Evolutionary conservation across 2,329 filamentous ascomycete genomes (phyloP).

Genomic region (Paraphoma chrysanthemicola): DNA sequence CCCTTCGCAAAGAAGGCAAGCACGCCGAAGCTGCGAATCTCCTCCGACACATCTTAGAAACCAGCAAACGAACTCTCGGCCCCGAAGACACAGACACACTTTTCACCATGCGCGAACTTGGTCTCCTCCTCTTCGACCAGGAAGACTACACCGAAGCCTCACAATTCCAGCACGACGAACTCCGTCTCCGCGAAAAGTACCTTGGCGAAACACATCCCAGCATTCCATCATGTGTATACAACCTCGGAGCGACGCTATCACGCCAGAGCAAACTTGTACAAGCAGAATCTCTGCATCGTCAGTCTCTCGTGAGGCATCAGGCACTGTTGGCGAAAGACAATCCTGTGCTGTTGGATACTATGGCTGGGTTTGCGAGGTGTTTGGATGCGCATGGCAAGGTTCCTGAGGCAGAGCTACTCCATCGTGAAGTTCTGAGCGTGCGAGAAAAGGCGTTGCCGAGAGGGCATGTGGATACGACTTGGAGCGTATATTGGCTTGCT

Average conservation of each 20-base stretch:
- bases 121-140: not conserved
- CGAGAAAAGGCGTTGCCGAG: conserved; percentile 1
- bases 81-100: conserved; percentile 11
- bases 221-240: not conserved
- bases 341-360: not conserved
- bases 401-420: conserved; percentile 4
- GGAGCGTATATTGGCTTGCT: not conserved
- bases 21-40: not conserved
- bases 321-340: not conserved
- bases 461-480: not conserved
- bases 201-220: not conserved
- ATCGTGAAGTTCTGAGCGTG: not conserved
- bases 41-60: not conserved
- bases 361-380: not conserved
- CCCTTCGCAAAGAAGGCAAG: not conserved
- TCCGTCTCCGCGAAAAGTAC: not conserved
- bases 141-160: not conserved
- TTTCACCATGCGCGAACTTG: not conserved
- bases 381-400: not conserved
- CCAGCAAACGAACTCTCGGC: not conserved
- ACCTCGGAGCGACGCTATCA: not conserved
- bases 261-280: not conserved
- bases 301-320: not conserved
- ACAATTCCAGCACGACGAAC: not conserved
- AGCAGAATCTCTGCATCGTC: not conserved